Base-by-base conservation (phyloP, 257 asterid species). In the Nicotiana knightiana region DNA sequence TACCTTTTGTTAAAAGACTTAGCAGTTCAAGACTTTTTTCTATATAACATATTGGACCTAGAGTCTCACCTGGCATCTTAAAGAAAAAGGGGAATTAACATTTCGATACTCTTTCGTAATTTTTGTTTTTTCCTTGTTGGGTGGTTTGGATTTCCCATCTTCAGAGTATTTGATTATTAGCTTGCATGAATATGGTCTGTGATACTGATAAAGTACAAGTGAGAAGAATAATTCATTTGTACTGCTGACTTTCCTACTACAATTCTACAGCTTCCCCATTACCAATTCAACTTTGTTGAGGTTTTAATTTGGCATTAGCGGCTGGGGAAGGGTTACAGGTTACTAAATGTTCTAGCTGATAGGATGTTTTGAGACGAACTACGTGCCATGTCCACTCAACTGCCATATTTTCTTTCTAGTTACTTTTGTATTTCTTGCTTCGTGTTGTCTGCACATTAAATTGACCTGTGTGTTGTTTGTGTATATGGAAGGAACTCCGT, bases 401-500 rank as follows among this genome's bases (percentile, higher is more conserved):
- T 26, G n/a, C 63, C 39, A 26, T n/a, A 71, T 21, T 46, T 21
- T 5, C 78, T 73, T 61, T 24, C 32, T 61, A 24, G 5, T 61
- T 73, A 4, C 9, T 3, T 73, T 48, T 48, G 51, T 48, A 48
- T 73, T 73, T 28, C 39, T 64, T 64, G 43, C 43, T 26, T 73
- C 24, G 2, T 51, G 26, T 73, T 73, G 43, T 73, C 16, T 30
- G 39, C 13, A 48, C 63, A 48, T 13, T 26, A 48, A 51, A 48
- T 48, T 68, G 39, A 8, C 33, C 18, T 62, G 39, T 68, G 28
- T 57, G 53, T 77, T 53, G 39, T 63, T 85, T 81, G 66, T 82
- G 51, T 84, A 82, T 61, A 53, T 62, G 76, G 67, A 87, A 96
- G 99, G 99, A 96, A 86, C 97, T 96, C 86, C 93, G 81, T 73